Percentiles rank a stretch among this genome's conserved stretches.
Evolutionary conservation across 768 basidiomycete species (phyloP).

Genomic region (Suillus subaureus): DNA sequence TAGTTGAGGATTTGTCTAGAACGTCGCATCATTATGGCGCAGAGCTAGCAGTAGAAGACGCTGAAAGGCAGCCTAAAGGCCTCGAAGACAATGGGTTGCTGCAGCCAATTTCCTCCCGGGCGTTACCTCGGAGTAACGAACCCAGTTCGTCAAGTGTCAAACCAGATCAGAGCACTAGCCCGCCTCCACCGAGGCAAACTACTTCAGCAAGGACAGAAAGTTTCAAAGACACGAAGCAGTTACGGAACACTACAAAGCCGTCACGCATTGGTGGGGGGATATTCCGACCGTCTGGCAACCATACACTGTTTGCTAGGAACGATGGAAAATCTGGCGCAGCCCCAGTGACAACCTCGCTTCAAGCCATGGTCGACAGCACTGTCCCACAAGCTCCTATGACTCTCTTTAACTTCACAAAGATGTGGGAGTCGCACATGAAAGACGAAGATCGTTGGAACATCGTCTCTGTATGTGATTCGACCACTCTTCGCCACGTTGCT

Average conservation of each 20-base stretch:
- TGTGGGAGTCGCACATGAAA: slow-evolving; percentile 51
- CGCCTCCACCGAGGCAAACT: slow-evolving; percentile 8
- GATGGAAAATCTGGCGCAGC: slow-evolving; percentile 11
- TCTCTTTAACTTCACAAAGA: slow-evolving; percentile 63
- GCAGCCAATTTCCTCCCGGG: slow-evolving; percentile 43
- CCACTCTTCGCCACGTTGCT: not conserved
- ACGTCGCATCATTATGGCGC: slow-evolving; percentile 6
- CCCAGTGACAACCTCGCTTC: slow-evolving; percentile 2
- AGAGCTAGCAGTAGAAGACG: slow-evolving; percentile 11
- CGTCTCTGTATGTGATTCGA: slow-evolving; percentile 50
- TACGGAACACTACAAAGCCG: slow-evolving; percentile 47
- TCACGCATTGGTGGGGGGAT: slow-evolving; percentile 69
- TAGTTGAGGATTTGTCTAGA: slow-evolving; percentile 42
- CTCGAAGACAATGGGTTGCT: slow-evolving; percentile 31
- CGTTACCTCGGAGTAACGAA: slow-evolving; percentile 8
- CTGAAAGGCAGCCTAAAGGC: slow-evolving; percentile 6
- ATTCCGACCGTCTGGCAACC: slow-evolving; percentile 64
- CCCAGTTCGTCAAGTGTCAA: slow-evolving; percentile 19
- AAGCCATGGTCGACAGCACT: slow-evolving; percentile 8
- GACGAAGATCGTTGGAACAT: slow-evolving; percentile 56
- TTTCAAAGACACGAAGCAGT: slow-evolving; percentile 62
- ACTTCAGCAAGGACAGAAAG: slow-evolving; percentile 32
- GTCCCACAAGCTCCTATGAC: slow-evolving; percentile 39
- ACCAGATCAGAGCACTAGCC: slow-evolving; percentile 10
- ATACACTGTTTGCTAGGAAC: slow-evolving; percentile 52